Base-by-base conservation (phyloP, 2,329 filamentous ascomycete genomes). In the Huntiella decipiens region DNA sequence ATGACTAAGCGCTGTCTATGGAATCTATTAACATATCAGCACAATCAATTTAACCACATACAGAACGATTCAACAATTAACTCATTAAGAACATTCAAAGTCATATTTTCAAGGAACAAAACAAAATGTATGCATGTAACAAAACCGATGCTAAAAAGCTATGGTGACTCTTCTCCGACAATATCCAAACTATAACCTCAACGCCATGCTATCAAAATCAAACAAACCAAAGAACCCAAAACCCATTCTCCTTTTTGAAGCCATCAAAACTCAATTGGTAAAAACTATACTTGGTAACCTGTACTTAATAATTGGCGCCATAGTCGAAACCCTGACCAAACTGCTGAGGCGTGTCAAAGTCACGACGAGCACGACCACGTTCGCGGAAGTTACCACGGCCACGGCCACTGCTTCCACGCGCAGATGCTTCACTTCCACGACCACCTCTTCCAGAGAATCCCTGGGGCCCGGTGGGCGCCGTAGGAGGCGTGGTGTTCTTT, bases 381-480 rank as follows among this genome's bases (percentile, higher is more conserved):
- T 49, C 47, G 11, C 47, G 44, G 44, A 49, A 49, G 5, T 44
- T 43, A 22, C 47, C 44, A 5, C 48, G 40, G 3, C 48, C 45
- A 32, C 48, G 48, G 12, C 48, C 44, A 34, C 48, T 45, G n/a
- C 46, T 32, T 12, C 40, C 28, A 12, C 41, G 19, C 32, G 48
- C 33, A 10, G 33, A 44, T 32, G 45, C 44, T 31, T 50, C 28
- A n/a, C 11, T 4, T 16, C 40, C 40, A 12, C 40, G 28, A 19
- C 40, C 38, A 12, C 38, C 40, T 43, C 40, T 43, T 3, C 13
- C 34, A 38, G 15, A 19, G 12, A 33, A 44, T 10, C 42, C 38
- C 4, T 51, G 45, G 2, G 56, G 56, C 5, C 53, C 51, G 13
- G 53, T 51, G 22, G 42, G 48, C 17, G 38, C 38, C 17, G 28